Evolutionary conservation across 1,284 basidiomycete genomes (phyloP).

Genomic region (Ustilago cynodontis): DNA sequence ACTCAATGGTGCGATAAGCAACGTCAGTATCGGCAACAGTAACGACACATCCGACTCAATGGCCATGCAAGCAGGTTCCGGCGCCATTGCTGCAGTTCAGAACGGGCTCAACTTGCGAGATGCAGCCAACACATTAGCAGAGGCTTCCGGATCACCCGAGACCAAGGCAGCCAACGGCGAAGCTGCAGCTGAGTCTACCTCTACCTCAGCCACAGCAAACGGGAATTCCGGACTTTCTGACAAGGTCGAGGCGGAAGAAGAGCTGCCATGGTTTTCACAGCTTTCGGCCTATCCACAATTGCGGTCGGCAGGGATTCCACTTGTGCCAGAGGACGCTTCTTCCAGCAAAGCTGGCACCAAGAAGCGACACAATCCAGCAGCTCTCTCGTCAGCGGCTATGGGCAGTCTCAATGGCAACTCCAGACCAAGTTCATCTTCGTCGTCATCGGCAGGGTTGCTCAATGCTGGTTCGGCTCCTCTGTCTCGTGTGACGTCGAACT

Average conservation of each 20-base stretch:
- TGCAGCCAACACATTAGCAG: conserved; percentile 32
- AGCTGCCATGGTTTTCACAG: conserved; percentile 61
- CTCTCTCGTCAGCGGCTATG: conserved; percentile 24
- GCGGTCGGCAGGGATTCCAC: conserved; percentile 48
- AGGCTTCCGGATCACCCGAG: conserved; percentile 10
- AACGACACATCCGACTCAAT: conserved; percentile 17
- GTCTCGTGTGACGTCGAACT: conserved; percentile 26
- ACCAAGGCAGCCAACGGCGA: not conserved
- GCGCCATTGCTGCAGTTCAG: conserved; percentile 35
- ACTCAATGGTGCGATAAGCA: not conserved
- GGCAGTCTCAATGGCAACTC: conserved; percentile 13
- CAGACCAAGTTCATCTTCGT: conserved; percentile 26
- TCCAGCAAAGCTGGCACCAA: conserved; percentile 18
- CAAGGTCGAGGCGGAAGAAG: conserved; percentile 26
- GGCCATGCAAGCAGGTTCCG: conserved; percentile 26
- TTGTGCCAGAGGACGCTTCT: conserved; percentile 37
- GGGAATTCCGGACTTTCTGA: not conserved
- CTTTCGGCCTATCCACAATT: conserved; percentile 56
- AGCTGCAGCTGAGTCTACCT: not conserved
- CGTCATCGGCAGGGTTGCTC: conserved; percentile 19
- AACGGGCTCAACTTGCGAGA: conserved; percentile 38
- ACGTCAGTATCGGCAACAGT: not conserved
- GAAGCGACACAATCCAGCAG: conserved; percentile 21
- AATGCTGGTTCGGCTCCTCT: conserved; percentile 19
- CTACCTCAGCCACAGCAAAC: not conserved